These are phyloP conservation scores for Aureobasidium subglaciale DNA, from an alignment of 2,329 filamentous ascomycete species.

Conservation along the genomic window DNA sequence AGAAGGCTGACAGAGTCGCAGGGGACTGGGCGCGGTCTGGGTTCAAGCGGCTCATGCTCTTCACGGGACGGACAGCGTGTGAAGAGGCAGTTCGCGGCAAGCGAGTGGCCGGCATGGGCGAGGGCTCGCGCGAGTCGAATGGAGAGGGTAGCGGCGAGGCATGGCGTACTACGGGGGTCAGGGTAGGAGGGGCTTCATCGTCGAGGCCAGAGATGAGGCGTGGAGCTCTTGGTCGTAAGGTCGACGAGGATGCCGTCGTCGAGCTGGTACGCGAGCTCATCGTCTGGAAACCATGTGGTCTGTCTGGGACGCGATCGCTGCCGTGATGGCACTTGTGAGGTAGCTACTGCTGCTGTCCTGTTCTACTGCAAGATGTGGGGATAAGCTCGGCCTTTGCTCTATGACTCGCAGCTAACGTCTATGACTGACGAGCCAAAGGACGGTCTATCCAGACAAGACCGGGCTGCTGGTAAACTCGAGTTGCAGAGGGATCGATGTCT, in stretches of 20 bases:
- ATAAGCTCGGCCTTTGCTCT: neutral
- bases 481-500: neutral
- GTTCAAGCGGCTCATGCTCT: neutral
- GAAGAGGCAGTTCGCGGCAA: conserved; percentile 16
- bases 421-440: neutral
- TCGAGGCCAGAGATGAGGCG: conserved; percentile 42
- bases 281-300: neutral
- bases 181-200: conserved; percentile 34
- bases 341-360: neutral
- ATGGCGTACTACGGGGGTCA: conserved; percentile 28
- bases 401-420: neutral
- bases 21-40: neutral
- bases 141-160: conserved; percentile 33
- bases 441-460: neutral
- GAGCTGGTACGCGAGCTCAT: conserved; percentile 31
- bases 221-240: conserved; percentile 40
- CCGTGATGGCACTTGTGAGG: neutral
- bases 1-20: conserved; percentile 35
- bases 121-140: conserved; percentile 26
- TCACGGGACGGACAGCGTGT: neutral
- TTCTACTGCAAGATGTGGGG: neutral
- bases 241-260: conserved; percentile 28
- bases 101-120: conserved; percentile 30
- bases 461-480: neutral
- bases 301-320: conserved; percentile 20